Evolutionary conservation across 805 yeast species (phyloP), one percentile per base, ranked within the genome.

Genomic region (Diddensiella transvaalensis): DNA sequence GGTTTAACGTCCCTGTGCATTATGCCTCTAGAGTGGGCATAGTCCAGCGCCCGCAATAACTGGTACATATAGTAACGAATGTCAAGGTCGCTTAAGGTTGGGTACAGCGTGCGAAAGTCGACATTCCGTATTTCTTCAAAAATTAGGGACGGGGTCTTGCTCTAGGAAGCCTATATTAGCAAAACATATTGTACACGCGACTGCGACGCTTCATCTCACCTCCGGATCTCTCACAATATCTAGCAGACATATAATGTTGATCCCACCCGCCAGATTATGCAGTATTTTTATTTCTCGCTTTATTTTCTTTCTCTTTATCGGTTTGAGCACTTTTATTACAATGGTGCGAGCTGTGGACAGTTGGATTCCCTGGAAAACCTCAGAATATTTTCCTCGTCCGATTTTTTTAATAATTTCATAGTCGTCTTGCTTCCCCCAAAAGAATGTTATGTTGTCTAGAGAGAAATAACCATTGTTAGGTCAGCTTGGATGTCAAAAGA

Each of bases 1-100:
- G 96, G 96, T 64, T 88, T 88, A 44, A 88, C 96, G 67, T 88
- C 96, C 64, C 96, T 75, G 67, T 88, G 96, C 84, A 88, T 88
- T 55, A 90, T 87, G 32, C 97, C 97, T 83, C 85, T 85, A 3
- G 95, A 85, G 70, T 90, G 97, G 47, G 87, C 83, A 66, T 77
- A 89, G 69, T 90, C 95, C 54, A 90, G 74, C 0, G 96, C 96
- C 49, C 73, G 76, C 59, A 90, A 74, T 55, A 90, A 72, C 68
- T 89, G 93, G 55, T 75, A 81, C 79, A 90, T 87, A 68, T 90
- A 90, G 69, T 68, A 87, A 56, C 87, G 79, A 56, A 89, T 83
- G 63, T 90, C 96, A 45, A 70, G 67, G 58, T 83, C 81, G 18
- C 80, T 74, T 60, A 90, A 83, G 46, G 82, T 80, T 22, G 96